A percentile compares a stretch with the other conserved stretches of the same genome.
Conservation (phyloP, 176 grass and related monocot species). For the Lolium multiflorum region DNA sequence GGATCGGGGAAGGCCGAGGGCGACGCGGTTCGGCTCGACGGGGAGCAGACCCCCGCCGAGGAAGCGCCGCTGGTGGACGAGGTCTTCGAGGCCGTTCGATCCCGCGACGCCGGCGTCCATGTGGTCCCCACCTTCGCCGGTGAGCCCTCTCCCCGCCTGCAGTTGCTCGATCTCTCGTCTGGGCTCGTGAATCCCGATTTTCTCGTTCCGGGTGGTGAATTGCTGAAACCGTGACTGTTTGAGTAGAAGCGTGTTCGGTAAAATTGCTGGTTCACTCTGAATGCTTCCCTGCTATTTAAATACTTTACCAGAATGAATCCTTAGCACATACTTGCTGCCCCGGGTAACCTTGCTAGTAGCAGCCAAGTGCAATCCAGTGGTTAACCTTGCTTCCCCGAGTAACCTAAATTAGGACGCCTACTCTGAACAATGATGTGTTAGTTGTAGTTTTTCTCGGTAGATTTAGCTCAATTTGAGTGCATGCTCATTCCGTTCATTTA, state of each 20-base stretch:
- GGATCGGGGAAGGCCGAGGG: constrained; percentile 41
- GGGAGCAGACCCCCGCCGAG: constrained; percentile 19
- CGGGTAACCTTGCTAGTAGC: background rate
- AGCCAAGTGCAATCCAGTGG: background rate
- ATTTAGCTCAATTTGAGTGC: background rate
- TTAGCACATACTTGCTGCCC: constrained; percentile 9
- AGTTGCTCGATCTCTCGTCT: constrained; percentile 35
- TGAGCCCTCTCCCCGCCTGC: constrained; percentile 41
- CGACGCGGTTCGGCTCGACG: constrained; percentile 35
- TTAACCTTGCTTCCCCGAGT: constrained; percentile 10
- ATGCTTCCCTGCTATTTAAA: constrained; percentile 24
- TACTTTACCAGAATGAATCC: background rate
- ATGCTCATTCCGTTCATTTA: too few species aligned
- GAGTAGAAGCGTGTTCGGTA: constrained; percentile 22
- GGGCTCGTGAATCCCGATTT: constrained; percentile 33
- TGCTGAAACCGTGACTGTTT: background rate
- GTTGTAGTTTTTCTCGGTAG: constrained; percentile 23
- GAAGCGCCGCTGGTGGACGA: constrained; percentile 52
- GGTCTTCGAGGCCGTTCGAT: constrained; percentile 87
- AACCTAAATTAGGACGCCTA: constrained; percentile 11
- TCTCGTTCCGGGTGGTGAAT: constrained; percentile 29
- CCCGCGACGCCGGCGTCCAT: constrained; percentile 76
- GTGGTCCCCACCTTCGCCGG: constrained; percentile 91
- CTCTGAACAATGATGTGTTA: constrained; percentile 18
- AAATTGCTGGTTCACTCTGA: constrained; percentile 21